Base-by-base conservation (phyloP, 345 rosid species). In the Populus alba region DNA sequence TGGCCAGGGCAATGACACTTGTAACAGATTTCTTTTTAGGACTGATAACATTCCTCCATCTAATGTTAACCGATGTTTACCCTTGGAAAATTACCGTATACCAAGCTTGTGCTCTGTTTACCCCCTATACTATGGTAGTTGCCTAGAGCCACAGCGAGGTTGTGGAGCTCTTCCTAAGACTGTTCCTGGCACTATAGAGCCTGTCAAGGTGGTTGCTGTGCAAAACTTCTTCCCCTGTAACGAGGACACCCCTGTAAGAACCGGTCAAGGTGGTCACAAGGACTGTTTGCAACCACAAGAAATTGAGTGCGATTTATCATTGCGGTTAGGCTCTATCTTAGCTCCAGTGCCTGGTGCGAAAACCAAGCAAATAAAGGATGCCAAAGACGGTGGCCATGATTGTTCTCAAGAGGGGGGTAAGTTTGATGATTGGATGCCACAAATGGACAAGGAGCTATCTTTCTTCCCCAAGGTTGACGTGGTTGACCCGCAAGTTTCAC, bases 311-410 rank as follows among this genome's bases (percentile, higher is more conserved):
- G 98, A 94, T 83, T 86, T 94, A 8, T 91, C 98, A 2, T 76
- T 94, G 41, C 81, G 96, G 70, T 79, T 94, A 86, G 98, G 98
- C 53, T 92, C 94, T 81, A 80, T 80, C 33, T 75, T 87, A 13
- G 71, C 82, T 39, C 73, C 86, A 39, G 57, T 73, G 71, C 70
- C 45, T 4, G 66, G 59, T 75, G 77, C 47, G 38, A 73, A 67
- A 37, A 81, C 70, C 17, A 38, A n/a, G 29, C 76, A 72, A 47
- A 69, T 6, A 25, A 63, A 77, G 35, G 78, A 53, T 43, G 77
- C 68, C 69, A 83, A 81, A 45, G 77, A 75, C 22, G 47, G 78
- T 33, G 71, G 69, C 62, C 35, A 82, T 71, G 68, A 66, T 8
- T 37, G 74, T 75, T 74, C 83, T 49, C 84, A 49, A 3, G 85